Conservation (phyloP, 2,329 filamentous ascomycete genomes). For the Botrytis hyacinthi region DNA sequence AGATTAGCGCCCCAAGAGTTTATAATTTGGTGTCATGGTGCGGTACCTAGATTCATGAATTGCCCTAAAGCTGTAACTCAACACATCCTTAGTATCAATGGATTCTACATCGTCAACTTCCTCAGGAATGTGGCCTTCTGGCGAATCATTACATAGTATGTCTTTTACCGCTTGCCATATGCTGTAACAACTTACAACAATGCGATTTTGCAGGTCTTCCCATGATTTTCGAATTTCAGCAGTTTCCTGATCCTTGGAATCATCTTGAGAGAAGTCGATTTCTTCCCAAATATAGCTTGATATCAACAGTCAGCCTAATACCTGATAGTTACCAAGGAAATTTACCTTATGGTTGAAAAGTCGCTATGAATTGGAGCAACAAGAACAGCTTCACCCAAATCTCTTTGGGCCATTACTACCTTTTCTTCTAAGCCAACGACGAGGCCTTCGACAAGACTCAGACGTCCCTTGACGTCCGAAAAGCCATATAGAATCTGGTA, state of each 20-base stretch:
- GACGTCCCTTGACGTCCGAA: conserved; percentile 44
- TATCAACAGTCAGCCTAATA: conserved; percentile 12
- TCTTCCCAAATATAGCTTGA: conserved; percentile 34
- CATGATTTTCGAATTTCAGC: conserved; percentile 19
- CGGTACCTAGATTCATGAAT: conserved; percentile 86
- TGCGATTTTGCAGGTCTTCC: conserved; percentile 47
- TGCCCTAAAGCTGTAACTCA: conserved; percentile 93
- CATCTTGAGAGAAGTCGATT: conserved; percentile 22
- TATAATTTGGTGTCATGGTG: neutral
- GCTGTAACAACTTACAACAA: conserved; percentile 60
- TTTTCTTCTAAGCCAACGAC: conserved; percentile 63
- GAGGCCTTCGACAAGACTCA: conserved; percentile 56
- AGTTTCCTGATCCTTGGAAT: conserved; percentile 8
- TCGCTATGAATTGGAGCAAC: conserved; percentile 67
- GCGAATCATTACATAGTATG: conserved; percentile 88
- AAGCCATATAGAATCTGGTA: conserved; percentile 68
- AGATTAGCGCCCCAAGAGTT: conserved; percentile 18
- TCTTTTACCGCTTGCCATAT: conserved; percentile 76
- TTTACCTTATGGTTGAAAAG: conserved; percentile 63
- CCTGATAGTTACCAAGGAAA: neutral
- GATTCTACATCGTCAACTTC: conserved; percentile 71
- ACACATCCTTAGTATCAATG: conserved; percentile 78
- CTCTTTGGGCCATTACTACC: conserved; percentile 57
- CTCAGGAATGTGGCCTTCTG: conserved; percentile 80
- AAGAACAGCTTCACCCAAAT: conserved; percentile 66